phyloP scores from a whole-genome alignment of 208 protist genomes.

The Naegleria fowleri region DNA sequence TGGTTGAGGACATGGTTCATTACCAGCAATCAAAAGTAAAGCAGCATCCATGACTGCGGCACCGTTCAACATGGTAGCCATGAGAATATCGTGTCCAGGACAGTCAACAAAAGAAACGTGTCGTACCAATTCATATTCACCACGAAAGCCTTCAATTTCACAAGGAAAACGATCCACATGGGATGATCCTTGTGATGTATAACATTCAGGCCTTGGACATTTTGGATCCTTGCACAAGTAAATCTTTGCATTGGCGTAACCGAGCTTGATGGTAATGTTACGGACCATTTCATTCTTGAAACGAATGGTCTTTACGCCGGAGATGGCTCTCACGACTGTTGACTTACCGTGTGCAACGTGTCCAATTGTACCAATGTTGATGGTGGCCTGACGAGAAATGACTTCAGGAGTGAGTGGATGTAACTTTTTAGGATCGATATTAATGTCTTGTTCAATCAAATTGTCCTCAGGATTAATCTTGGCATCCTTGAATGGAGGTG shows the following conservation, averaged over 20 bases:
- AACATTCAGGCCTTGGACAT: conserved; percentile 85
- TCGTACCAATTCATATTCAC: conserved; percentile 63
- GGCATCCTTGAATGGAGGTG: background rate
- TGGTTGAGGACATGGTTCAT: conserved; percentile 95
- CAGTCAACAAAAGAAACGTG: conserved; percentile 99
- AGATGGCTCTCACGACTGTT: conserved; percentile 98
- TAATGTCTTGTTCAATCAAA: background rate
- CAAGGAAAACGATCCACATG: conserved; percentile 68
- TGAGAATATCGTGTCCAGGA: conserved; percentile 99
- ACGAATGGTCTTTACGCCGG: conserved; percentile 96
- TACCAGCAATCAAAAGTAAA: conserved; percentile 97
- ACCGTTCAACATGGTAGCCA: conserved; percentile 99
- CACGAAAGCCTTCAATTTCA: conserved; percentile 43
- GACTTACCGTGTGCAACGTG: conserved; percentile 99
- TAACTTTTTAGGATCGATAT: conserved; percentile 47
- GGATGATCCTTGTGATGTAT: conserved; percentile 71
- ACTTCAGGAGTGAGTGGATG: conserved; percentile 89
- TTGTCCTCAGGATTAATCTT: background rate
- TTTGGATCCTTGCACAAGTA: conserved; percentile 61
- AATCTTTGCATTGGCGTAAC: conserved; percentile 99
- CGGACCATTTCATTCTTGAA: conserved; percentile 97
- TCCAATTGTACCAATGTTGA: conserved; percentile 96
- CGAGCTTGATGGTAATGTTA: conserved; percentile 99
- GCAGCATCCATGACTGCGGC: conserved; percentile 99
- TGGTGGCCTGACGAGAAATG: conserved; percentile 97